Percentiles rank a stretch among this genome's conserved stretches.
These are phyloP conservation scores for Ophiostoma himal-ulmi DNA, from an alignment of 2,329 filamentous ascomycete species.

Conservation along the genomic window DNA sequence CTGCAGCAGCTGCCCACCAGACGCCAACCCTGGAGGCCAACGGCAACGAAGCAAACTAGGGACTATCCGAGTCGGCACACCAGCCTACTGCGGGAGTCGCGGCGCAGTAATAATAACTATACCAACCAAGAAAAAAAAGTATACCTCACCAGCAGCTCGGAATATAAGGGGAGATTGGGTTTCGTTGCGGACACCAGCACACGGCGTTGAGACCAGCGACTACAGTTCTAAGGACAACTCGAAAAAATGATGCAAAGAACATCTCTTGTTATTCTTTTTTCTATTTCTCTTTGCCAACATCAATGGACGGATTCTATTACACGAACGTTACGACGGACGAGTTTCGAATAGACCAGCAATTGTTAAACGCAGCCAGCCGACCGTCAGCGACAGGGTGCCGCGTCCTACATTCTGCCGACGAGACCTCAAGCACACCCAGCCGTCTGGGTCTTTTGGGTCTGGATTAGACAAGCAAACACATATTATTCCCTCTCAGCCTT, in stretches of 20 bases:
- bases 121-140: background rate
- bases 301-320: constrained; percentile 6
- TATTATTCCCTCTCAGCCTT: constrained; percentile 16
- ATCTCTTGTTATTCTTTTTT: constrained; percentile 36
- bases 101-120: constrained; percentile 16
- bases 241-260: constrained; percentile 30
- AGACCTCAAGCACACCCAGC: constrained; percentile 6
- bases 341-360: constrained; percentile 16
- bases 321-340: constrained; percentile 18
- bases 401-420: background rate
- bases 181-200: constrained; percentile 27
- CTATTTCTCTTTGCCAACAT: constrained; percentile 10
- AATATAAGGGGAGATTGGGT: constrained; percentile 20
- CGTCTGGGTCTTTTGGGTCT: constrained; percentile 2
- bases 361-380: constrained; percentile 8
- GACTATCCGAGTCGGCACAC: constrained; percentile 22
- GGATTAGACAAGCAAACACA: constrained; percentile 9
- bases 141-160: constrained; percentile 10
- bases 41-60: constrained; percentile 49
- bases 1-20: constrained; percentile 40
- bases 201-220: constrained; percentile 41
- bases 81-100: constrained; percentile 19
- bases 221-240: constrained; percentile 2
- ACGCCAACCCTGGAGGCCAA: constrained; percentile 43
- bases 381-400: constrained; percentile 3